Base-by-base conservation (phyloP, 805 yeast species). In the Geotrichum ghanense region DNA sequence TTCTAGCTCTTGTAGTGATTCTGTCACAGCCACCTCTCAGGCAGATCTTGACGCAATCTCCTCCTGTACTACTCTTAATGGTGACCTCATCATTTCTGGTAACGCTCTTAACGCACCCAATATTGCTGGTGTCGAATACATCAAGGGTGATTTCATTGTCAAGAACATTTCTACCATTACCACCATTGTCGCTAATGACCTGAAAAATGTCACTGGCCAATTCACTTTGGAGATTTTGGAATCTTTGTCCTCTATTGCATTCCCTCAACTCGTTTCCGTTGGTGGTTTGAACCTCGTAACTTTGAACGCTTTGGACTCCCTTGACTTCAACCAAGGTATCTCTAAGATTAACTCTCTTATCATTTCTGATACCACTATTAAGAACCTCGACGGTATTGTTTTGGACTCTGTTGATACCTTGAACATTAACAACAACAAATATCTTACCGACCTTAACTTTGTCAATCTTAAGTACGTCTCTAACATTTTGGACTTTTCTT, bases 361-460 rank as follows among this genome's bases (percentile, higher is more conserved):
- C 64, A 64, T 70, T 52, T 60, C 72, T 48, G 71, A 67, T 61
- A 61, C 75, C 51, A 58, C 64, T 53, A 55, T 68, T 56, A 44
- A 61, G 63, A 47, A 67, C 54, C 61, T 66, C 22, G 55, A 53
- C 43, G 72, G 73, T 45, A 61, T 68, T 51, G 56, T 65, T 55
- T 60, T 68, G 41, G 52, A 59, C 43, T 48, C 58, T 48, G 67
- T 65, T 45, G 62, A 53, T 45, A 59, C 56, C 46, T 60, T 68
- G 61, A 58, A 90, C 73, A 76, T 92, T 61, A 89, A 88, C 88
- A 92, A 92, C 83, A 92, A 92, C 79, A 71, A 66, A 56, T 76
- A 81, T 65, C 78, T 92, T 66, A 50, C 57, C 50, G 78, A 73
- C 57, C 66, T 85, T 50, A 75, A 83, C 57, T 31, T 31, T 31